These are phyloP conservation scores for Botrytis cinerea DNA, from an alignment of 2,329 filamentous ascomycete species.

Conservation along the genomic window DNA sequence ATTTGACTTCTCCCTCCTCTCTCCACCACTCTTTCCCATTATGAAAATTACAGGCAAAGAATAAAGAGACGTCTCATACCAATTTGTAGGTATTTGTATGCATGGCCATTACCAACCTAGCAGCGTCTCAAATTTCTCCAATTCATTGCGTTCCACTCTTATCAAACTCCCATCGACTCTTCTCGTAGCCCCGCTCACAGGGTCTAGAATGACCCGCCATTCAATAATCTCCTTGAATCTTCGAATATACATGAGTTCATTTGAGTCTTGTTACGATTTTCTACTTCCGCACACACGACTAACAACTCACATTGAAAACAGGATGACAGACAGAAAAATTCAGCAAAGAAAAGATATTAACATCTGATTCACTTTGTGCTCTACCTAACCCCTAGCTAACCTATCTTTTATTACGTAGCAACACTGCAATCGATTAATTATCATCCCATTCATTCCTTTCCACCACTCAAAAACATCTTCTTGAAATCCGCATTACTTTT, in stretches of 20 bases:
- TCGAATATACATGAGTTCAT: not conserved
- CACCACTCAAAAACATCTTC: conserved; percentile 44
- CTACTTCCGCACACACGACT: not conserved
- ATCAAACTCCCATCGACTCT: no score
- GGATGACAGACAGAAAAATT: not conserved
- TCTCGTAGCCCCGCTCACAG: no score
- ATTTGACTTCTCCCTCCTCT: not conserved
- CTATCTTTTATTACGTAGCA: no score
- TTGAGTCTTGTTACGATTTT: not conserved
- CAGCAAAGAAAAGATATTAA: conserved; percentile 4
- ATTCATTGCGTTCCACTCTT: no score
- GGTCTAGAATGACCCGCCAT: no score
- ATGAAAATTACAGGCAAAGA: not conserved
- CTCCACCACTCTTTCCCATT: not conserved
- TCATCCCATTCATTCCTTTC: conserved; percentile 26
- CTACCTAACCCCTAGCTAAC: not conserved
- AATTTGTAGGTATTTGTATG: not conserved
- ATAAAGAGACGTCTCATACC: not conserved
- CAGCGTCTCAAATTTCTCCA: not conserved
- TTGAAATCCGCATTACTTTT: conserved; percentile 62
- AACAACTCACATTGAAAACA: not conserved
- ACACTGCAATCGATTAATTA: not conserved
- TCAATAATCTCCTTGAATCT: no score
- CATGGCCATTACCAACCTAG: not conserved
- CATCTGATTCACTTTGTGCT: conserved; percentile 15